Percentiles rank a stretch among this genome's conserved stretches.
phyloP scores from a whole-genome alignment of 2,329 filamentous ascomycete genomes.

The Arthrobotrys sinensis region DNA sequence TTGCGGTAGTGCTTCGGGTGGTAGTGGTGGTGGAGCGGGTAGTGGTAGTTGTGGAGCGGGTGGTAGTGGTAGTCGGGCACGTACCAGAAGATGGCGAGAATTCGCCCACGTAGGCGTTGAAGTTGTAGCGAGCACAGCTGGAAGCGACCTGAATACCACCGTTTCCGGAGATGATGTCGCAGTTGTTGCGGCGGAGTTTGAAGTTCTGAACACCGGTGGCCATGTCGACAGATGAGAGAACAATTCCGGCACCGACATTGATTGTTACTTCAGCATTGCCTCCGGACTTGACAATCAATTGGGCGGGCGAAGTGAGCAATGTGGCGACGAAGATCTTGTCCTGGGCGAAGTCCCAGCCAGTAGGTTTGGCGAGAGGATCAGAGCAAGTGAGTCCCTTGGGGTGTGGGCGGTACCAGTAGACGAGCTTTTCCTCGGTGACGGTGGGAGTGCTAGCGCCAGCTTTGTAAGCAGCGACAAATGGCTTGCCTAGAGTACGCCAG shows the following conservation, averaged over 20 bases:
- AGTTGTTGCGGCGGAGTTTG: constrained; percentile 63
- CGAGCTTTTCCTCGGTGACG: constrained; percentile 66
- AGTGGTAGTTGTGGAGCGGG: constrained; percentile 38
- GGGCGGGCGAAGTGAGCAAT: constrained; percentile 65
- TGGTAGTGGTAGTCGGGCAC: constrained; percentile 58
- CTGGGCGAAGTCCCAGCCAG: constrained; percentile 60
- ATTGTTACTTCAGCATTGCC: constrained; percentile 62
- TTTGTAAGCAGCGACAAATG: constrained; percentile 72
- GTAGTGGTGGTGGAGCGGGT: constrained; percentile 19
- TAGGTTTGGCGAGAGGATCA: constrained; percentile 63
- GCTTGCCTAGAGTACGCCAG: constrained; percentile 71
- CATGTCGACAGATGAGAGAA: constrained; percentile 66
- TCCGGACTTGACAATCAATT: constrained; percentile 65
- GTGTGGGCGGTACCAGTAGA: constrained; percentile 70
- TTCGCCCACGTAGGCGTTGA: constrained; percentile 66
- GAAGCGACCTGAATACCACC: constrained; percentile 64
- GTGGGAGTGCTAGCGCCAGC: constrained; percentile 67
- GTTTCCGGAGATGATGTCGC: constrained; percentile 61
- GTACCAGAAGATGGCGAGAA: constrained; percentile 56
- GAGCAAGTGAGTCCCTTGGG: constrained; percentile 64
- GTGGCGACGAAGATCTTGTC: constrained; percentile 66
- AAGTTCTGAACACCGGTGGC: constrained; percentile 65
- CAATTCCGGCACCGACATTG: constrained; percentile 65
- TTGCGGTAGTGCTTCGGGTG: constrained; percentile 42
- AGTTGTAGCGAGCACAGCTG: constrained; percentile 65